These are phyloP conservation scores for Lentinula boryana DNA, from an alignment of 768 basidiomycete genomes.

Conservation along the genomic window DNA sequence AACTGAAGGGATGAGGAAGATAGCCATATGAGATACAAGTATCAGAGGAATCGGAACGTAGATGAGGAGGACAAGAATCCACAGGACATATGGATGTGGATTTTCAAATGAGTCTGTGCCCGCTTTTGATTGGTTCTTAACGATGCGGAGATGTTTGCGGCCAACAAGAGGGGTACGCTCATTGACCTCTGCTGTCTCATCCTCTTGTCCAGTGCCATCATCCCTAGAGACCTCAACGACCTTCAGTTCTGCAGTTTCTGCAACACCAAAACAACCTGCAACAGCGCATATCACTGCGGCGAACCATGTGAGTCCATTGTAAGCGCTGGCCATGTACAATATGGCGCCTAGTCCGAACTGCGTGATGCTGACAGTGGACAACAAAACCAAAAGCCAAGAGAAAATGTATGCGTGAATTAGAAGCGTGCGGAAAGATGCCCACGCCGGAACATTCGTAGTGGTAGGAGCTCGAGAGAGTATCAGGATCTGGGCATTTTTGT, in stretches of 20 bases:
- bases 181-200: conserved; percentile 27
- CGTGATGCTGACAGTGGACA: conserved; percentile 40
- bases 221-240: neutral
- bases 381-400: conserved; percentile 53
- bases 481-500: conserved; percentile 19
- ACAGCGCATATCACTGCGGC: conserved; percentile 31
- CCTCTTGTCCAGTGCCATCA: conserved; percentile 8
- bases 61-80: conserved; percentile 55
- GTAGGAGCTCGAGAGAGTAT: conserved; percentile 18
- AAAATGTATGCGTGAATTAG: conserved; percentile 50
- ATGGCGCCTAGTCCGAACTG: conserved; percentile 36
- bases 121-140: neutral
- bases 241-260: neutral
- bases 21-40: conserved; percentile 43
- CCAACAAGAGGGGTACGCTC: conserved; percentile 48
- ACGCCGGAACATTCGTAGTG: conserved; percentile 19
- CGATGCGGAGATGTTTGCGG: neutral
- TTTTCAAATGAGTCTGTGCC: conserved; percentile 6
- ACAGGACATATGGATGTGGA: conserved; percentile 32
- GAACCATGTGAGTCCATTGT: conserved; percentile 41
- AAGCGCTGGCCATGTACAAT: conserved; percentile 50
- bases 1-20: conserved; percentile 40
- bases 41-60: conserved; percentile 49
- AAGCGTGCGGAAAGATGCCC: conserved; percentile 43
- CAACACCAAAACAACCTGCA: conserved; percentile 24